Base-by-base conservation (phyloP, 208 protist genomes). In the Wallacemonas sp. region DNA sequence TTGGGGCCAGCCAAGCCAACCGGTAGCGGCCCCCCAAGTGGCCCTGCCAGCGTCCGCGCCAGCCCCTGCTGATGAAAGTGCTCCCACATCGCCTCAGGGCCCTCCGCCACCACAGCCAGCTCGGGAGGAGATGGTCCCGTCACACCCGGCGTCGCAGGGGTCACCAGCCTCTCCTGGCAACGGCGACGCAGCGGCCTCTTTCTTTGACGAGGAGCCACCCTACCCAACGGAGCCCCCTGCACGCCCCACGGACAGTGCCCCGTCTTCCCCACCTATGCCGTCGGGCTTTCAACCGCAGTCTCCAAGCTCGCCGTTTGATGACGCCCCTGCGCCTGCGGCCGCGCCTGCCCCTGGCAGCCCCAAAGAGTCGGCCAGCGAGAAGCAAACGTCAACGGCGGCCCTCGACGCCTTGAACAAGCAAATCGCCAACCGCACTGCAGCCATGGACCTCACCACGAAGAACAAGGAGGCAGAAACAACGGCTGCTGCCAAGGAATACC, bases 401-500 rank as follows among this genome's bases (percentile, higher is more conserved):
- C 56, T 77, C 26, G 77, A 91, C n/a, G 82, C 70, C 21, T 74
- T 88, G 33, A 73, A 86, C 1, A 80, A 81, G 68, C 69, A 86
- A 55, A 86, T 95, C 27, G 66, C 77, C 14, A 76, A 53, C 28
- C 79, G 89, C 61, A 92, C 84, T 30, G 72, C 77, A 28, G 63
- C 62, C 26, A 75, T 79, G 31, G 89, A 95, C 65, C 60, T 73
- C 8, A 75, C 75, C 21, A 88, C 81, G 17, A 80, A 76, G 53
- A 65, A 87, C 51, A 92, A 91, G 74, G 84, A 87, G 65, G 61
- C 31, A 1, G 68, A 87, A 60, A 79, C 82, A 19, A 33, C 62
- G 4, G 74, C 67, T 19, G 86, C 83, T 0, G 86, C 89, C n/a
- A 54, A 90, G 61, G 56, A 80, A 46, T 95, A 90, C 69, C 58